Evolutionary conservation across 1,139 yeast genomes (phyloP).

Genomic region (Meyerozyma athensensis): DNA sequence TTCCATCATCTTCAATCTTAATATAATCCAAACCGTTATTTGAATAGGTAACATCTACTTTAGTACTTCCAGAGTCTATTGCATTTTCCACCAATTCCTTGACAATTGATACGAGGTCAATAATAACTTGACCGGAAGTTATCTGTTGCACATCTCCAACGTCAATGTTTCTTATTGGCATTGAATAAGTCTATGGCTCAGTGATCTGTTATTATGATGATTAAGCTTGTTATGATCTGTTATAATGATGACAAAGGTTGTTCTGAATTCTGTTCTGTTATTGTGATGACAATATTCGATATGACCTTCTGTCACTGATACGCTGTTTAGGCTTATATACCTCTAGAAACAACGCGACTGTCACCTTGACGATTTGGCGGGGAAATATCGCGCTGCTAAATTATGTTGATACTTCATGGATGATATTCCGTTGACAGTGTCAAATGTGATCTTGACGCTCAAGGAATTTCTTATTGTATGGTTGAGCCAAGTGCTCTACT

Average conservation of each 20-base stretch:
- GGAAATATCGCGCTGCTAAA: neutral
- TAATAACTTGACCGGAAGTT: constrained; percentile 91
- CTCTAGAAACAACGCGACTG: too few species aligned
- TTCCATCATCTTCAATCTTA: constrained; percentile 74
- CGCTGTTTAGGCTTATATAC: too few species aligned
- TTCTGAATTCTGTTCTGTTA: neutral
- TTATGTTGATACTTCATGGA: neutral
- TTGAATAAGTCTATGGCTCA: constrained; percentile 6
- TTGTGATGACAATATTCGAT: neutral
- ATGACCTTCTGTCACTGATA: too few species aligned
- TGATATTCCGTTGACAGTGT: constrained; percentile 21
- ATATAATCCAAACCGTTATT: constrained; percentile 75
- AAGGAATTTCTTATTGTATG: constrained; percentile 39
- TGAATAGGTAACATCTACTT: constrained; percentile 60
- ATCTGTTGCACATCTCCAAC: constrained; percentile 57
- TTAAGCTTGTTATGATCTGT: neutral
- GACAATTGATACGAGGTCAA: constrained; percentile 68
- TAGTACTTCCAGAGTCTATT: constrained; percentile 69
- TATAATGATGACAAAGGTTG: neutral
- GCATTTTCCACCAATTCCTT: constrained; percentile 88
- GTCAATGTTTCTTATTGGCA: constrained; percentile 35
- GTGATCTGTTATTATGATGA: too few species aligned
- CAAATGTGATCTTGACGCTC: constrained; percentile 26
- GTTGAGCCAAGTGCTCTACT: constrained; percentile 43
- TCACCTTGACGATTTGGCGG: neutral